Evolutionary conservation across 1,139 yeast genomes (phyloP).

Genomic region (Martiniozyma asiatica): DNA sequence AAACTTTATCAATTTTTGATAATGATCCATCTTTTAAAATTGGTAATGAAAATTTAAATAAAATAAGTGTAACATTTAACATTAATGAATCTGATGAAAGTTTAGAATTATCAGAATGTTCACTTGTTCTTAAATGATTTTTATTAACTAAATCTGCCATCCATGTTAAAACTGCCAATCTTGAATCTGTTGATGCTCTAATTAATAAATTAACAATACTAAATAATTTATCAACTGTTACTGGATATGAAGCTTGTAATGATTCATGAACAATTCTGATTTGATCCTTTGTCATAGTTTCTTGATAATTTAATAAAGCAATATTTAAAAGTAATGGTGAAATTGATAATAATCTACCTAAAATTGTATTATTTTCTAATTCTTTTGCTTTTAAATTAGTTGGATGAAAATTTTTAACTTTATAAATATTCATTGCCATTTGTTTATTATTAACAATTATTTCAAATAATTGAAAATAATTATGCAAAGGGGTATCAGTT

Average conservation of each 20-base stretch:
- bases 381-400: constrained; percentile 32
- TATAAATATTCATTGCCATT: constrained; percentile 50
- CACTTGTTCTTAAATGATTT: constrained; percentile 81
- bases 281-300: constrained; percentile 30
- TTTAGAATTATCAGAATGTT: constrained; percentile 59
- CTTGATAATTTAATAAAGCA: constrained; percentile 35
- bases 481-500: constrained; percentile 39
- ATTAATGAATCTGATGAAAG: constrained; percentile 74
- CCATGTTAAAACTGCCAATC: constrained; percentile 52
- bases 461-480: constrained; percentile 44
- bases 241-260: constrained; percentile 46
- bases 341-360: constrained; percentile 68
- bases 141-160: constrained; percentile 62
- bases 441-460: constrained; percentile 47
- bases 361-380: constrained; percentile 48
- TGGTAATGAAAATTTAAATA: constrained; percentile 70
- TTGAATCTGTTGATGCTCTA: constrained; percentile 59
- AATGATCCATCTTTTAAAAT: constrained; percentile 47
- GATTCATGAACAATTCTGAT: constrained; percentile 40
- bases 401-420: constrained; percentile 44
- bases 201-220: constrained; percentile 60
- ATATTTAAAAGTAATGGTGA: constrained; percentile 56
- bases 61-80: constrained; percentile 58
- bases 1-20: constrained; percentile 64
- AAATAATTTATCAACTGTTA: constrained; percentile 49